phyloP scores from a whole-genome alignment of 805 yeast genomes.

The Candida silvatica region DNA sequence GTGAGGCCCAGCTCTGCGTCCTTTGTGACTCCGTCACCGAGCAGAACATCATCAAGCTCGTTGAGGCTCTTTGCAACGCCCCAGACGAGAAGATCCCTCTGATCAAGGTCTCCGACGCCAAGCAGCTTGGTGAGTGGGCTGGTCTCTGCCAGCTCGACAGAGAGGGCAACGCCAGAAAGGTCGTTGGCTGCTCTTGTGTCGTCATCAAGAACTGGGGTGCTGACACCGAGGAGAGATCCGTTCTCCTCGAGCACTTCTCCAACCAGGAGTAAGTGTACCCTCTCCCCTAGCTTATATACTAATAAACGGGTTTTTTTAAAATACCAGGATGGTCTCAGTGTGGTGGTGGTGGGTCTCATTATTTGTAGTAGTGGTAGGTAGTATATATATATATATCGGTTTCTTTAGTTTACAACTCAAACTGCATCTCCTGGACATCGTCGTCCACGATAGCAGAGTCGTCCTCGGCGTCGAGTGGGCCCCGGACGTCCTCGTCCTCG shows the following conservation, averaged over 20 bases:
- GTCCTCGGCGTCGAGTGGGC: conserved; percentile 7
- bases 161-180: conserved; percentile 99
- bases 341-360: no score
- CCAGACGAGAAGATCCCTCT: conserved; percentile 94
- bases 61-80: conserved; percentile 99
- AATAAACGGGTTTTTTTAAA: no score
- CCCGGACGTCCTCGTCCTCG: conserved; percentile 51
- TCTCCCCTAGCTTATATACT: not conserved
- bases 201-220: conserved; percentile 99
- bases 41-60: conserved; percentile 91
- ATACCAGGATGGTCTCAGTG: no score
- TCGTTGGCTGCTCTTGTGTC: conserved; percentile 99
- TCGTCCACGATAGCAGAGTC: conserved; percentile 31
- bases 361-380: not conserved
- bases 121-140: conserved; percentile 99
- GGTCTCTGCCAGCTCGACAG: conserved; percentile 99
- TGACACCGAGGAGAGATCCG: conserved; percentile 94
- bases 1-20: conserved; percentile 97
- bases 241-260: conserved; percentile 92
- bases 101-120: conserved; percentile 99
- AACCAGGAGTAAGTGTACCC: conserved; percentile 56
- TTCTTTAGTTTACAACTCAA: conserved; percentile 19
- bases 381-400: not conserved
- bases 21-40: conserved; percentile 98
- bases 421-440: conserved; percentile 28